Evolutionary conservation across 257 asterid species (phyloP), one percentile per base, ranked within the genome.

Genomic region (Solanum etuberosum): DNA sequence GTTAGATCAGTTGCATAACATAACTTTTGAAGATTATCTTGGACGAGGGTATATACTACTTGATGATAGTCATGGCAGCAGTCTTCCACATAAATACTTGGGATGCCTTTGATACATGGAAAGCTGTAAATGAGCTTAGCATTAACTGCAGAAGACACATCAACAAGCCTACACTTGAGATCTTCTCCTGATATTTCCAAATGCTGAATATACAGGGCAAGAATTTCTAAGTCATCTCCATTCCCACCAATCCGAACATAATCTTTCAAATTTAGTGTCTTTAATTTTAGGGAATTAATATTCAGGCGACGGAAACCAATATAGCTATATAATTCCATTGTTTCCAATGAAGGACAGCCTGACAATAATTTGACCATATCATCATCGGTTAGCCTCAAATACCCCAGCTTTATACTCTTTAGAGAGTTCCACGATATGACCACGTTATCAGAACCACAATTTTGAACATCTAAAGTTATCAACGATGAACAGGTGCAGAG

Each of bases 241-340:
- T 21, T 9, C 3, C 10, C 1, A 59, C 0, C 9, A 3, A 0
- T 3, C 6, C 2, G 1, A 59, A 1, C 1, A 59, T 23, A 23
- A 59, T 59, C n/a, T 1, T 31, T 70, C 13, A 31, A 18, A 3
- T 7, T 31, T 9, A 70, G n/a, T 31, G 6, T 68, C 38, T 68
- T 68, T 3, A 68, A 29, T 14, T 68, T 68, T 68, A 0, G 34
- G 7, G 76, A 68, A 68, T 68, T 68, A 29, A 68, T 68, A 12
- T 68, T 10, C 38, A 68, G 23, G 38, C n/a, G 38, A 14, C 2
- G 11, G 38, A 68, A 67, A 68, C 40, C 76, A 11, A 3, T 9
- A 31, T 29, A 16, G 9, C 3, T 14, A 68, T 27, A 6, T 14
- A 68, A 15, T 1, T 68, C 76, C 76, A 68, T 68, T 4, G 76